phyloP scores from a whole-genome alignment of 306 rosid genomes.

The Carpinus fangiana region DNA sequence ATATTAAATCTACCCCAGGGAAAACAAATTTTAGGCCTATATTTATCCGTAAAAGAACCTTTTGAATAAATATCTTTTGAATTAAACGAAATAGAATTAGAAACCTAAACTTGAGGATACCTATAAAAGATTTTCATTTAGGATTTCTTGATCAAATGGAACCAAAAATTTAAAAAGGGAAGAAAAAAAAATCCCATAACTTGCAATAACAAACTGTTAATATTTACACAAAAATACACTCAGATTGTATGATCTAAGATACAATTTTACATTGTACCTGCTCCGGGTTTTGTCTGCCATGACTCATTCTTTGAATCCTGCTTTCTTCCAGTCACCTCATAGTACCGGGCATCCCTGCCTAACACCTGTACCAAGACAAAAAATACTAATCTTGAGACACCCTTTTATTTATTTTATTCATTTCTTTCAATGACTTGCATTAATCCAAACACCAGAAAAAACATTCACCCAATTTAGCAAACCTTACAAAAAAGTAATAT shows the following conservation, averaged over 20 bases:
- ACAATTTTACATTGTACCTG: constrained; percentile 38
- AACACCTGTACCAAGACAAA: constrained; percentile 45
- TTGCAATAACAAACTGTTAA: background rate
- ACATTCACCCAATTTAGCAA: background rate
- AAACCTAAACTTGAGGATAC: too few relatives aligned
- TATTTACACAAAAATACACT: background rate
- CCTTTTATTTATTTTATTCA: background rate
- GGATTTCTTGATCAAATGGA: background rate
- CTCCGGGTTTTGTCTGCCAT: constrained; percentile 38
- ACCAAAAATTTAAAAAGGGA: background rate
- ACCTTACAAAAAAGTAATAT: background rate
- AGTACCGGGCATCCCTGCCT: constrained; percentile 62
- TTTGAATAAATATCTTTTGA: background rate
- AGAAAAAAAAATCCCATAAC: background rate
- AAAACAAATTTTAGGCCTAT: background rate
- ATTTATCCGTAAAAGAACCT: background rate
- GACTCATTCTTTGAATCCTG: constrained; percentile 32
- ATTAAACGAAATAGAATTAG: background rate
- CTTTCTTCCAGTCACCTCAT: constrained; percentile 44
- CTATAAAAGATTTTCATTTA: background rate
- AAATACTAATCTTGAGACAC: constrained; percentile 20
- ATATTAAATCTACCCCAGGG: background rate
- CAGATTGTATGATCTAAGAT: background rate
- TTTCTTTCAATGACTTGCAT: background rate
- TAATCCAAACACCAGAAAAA: background rate